phyloP scores from a whole-genome alignment of 2,329 filamentous ascomycete species.

The Pseudogymnoascus sp. region DNA sequence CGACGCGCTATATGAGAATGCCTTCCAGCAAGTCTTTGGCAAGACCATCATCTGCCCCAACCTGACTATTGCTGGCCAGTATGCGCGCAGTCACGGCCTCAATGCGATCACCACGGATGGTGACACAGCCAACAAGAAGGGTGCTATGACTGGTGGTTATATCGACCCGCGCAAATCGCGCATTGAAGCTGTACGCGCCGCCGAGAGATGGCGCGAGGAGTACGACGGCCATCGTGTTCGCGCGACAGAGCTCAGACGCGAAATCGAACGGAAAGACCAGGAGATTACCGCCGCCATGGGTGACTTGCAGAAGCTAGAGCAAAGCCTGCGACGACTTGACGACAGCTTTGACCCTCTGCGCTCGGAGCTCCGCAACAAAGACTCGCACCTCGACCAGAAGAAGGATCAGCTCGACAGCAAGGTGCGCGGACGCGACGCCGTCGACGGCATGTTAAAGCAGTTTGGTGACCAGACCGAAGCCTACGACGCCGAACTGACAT shows the following conservation, averaged over 20 bases:
- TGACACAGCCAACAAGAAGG: conserved; percentile 89
- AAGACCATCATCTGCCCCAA: conserved; percentile 92
- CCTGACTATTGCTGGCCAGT: conserved; percentile 77
- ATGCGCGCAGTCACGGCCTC: conserved; percentile 83
- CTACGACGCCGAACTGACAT: conserved; percentile 71
- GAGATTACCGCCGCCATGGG: conserved; percentile 82
- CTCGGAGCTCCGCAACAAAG: conserved; percentile 68
- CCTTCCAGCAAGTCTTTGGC: conserved; percentile 91
- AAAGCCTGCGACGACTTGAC: conserved; percentile 69
- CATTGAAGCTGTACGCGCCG: conserved; percentile 71
- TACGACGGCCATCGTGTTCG: conserved; percentile 60
- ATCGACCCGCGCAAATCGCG: conserved; percentile 81
- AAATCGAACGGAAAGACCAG: conserved; percentile 76
- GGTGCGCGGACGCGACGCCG: conserved; percentile 53
- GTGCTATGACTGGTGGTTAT: conserved; percentile 90
- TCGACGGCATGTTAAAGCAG: conserved; percentile 67
- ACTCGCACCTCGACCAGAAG: conserved; percentile 65
- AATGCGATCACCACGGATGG: conserved; percentile 92
- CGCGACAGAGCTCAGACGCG: conserved; percentile 55
- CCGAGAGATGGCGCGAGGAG: conserved; percentile 67
- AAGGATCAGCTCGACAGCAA: conserved; percentile 68
- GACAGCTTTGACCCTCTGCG: conserved; percentile 74
- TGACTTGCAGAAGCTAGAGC: conserved; percentile 74
- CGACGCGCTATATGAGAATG: conserved; percentile 68
- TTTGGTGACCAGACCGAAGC: conserved; percentile 67